Conservation (phyloP, 805 yeast genomes). For the Wickerhamiella allomyrinae region DNA sequence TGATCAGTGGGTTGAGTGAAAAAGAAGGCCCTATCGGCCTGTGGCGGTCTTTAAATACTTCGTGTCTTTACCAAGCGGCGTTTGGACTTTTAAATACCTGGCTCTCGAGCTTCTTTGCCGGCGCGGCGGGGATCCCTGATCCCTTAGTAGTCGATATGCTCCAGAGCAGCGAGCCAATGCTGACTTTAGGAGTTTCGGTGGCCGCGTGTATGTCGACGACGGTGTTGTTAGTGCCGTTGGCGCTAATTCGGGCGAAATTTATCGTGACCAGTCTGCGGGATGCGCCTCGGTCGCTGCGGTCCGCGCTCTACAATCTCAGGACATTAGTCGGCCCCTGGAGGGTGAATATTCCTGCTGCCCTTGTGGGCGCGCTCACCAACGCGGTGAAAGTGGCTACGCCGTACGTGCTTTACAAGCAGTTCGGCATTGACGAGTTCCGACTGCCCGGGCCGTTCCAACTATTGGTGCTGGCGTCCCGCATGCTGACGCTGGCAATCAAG, state of each 20-base stretch:
- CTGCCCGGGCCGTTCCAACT: constrained; percentile 48
- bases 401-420: constrained; percentile 40
- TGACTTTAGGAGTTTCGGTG: constrained; percentile 53
- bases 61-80: constrained; percentile 64
- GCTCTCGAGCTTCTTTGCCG: constrained; percentile 79
- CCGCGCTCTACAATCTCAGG: constrained; percentile 41
- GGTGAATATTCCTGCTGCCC: constrained; percentile 51
- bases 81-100: constrained; percentile 74
- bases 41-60: constrained; percentile 60
- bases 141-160: constrained; percentile 69
- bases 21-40: constrained; percentile 49
- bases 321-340: constrained; percentile 41
- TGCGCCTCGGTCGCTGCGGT: constrained; percentile 52
- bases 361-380: constrained; percentile 47
- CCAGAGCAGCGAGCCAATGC: constrained; percentile 62
- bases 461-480: constrained; percentile 43
- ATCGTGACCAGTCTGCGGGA: constrained; percentile 51
- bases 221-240: constrained; percentile 62
- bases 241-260: constrained; percentile 62
- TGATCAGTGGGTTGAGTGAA: constrained; percentile 38
- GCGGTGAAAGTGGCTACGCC: constrained; percentile 55
- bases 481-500: constrained; percentile 55
- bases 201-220: constrained; percentile 62
- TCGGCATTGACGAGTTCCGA: constrained; percentile 52
- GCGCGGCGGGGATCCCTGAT: constrained; percentile 70